Percentiles rank a stretch among this genome's conserved stretches.
Evolutionary conservation across 345 rosid genomes (phyloP).

Genomic region (Eucalyptus leucophloia): DNA sequence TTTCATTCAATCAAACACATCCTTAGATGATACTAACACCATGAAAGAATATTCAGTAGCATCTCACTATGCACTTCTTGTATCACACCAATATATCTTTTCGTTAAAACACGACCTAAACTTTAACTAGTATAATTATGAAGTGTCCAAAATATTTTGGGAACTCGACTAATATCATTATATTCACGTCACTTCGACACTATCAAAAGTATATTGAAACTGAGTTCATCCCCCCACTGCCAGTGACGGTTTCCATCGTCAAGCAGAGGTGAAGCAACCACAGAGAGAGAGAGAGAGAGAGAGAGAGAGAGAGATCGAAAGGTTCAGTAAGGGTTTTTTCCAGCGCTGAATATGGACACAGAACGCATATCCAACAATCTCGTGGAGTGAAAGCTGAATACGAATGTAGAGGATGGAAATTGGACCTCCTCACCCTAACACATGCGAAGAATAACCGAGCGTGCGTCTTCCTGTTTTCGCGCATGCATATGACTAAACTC

Average conservation of each 20-base stretch:
- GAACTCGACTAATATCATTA: background rate
- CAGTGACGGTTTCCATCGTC: background rate
- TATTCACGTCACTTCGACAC: background rate
- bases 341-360: background rate
- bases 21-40: background rate
- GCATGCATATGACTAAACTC: background rate
- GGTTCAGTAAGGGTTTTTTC: background rate
- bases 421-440: background rate
- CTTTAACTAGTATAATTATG: background rate
- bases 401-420: background rate
- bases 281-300: background rate
- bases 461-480: background rate
- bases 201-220: background rate
- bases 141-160: background rate
- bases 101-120: background rate
- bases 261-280: background rate
- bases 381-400: background rate
- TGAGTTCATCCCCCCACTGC: background rate
- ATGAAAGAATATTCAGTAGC: background rate
- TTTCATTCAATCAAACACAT: background rate
- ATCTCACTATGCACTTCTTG: background rate
- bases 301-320: background rate
- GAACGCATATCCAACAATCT: background rate
- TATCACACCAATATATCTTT: background rate
- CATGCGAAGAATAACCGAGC: background rate